phyloP scores from a whole-genome alignment of 306 rosid genomes.

The Pachyrhizus erosus region DNA sequence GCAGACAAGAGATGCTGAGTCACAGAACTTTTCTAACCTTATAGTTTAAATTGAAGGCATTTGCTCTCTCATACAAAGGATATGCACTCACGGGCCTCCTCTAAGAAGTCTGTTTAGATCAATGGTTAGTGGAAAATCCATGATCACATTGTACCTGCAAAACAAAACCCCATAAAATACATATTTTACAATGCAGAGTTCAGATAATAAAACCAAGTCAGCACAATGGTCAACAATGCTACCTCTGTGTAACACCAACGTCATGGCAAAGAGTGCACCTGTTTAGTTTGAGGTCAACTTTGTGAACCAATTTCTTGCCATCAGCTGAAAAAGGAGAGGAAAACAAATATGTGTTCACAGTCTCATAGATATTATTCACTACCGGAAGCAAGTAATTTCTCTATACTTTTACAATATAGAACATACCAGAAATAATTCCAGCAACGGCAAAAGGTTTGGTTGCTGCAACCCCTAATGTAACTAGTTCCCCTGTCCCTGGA shows the following conservation, averaged over 20 bases:
- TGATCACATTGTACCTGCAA: constrained; percentile 68
- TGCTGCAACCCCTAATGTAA: constrained; percentile 61
- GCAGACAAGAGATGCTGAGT: neutral
- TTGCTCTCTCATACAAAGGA: neutral
- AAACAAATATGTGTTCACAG: neutral
- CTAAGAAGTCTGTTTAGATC: constrained; percentile 58
- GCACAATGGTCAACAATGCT: neutral
- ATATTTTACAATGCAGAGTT: neutral
- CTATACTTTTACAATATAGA: neutral
- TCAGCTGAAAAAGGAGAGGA: constrained; percentile 53
- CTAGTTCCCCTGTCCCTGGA: constrained; percentile 66
- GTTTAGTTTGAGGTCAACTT: constrained; percentile 60
- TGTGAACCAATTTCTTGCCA: constrained; percentile 64
- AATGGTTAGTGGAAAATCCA: constrained; percentile 75
- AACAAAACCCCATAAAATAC: neutral
- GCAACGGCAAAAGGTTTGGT: constrained; percentile 58
- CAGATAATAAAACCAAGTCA: neutral
- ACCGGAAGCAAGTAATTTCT: neutral
- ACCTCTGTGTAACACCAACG: constrained; percentile 71
- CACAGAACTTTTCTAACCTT: constrained; percentile 3
- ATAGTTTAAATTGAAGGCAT: neutral
- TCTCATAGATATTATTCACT: neutral
- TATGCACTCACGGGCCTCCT: constrained; percentile 72
- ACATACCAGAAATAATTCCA: constrained; percentile 77
- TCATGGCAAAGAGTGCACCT: constrained; percentile 70